Percentiles rank a stretch among this genome's conserved stretches.
Evolutionary conservation across 176 grass and related monocot genomes (phyloP).

Genomic region (Luzula sylvatica): DNA sequence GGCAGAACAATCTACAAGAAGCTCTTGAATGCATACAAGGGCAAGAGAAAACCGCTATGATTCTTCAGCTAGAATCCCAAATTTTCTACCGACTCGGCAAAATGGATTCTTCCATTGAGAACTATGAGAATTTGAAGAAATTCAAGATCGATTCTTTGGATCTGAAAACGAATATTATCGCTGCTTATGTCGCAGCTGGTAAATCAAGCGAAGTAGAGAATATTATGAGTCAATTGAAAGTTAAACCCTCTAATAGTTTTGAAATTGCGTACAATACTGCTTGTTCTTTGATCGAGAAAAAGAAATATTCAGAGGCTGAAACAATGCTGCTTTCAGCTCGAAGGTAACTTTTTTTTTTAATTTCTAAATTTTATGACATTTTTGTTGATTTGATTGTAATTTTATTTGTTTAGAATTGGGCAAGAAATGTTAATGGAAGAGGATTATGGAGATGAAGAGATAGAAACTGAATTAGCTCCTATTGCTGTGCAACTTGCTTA

Average conservation of each 20-base stretch:
- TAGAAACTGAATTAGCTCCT: conserved; percentile 75
- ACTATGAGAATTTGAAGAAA: conserved; percentile 79
- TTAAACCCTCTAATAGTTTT: conserved; percentile 65
- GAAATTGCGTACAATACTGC: conserved; percentile 91
- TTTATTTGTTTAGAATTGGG: conserved; percentile 47
- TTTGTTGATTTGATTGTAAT: conserved; percentile 4
- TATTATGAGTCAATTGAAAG: conserved; percentile 58
- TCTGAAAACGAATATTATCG: conserved; percentile 80
- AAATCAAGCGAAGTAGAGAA: conserved; percentile 66
- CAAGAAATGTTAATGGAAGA: conserved; percentile 79
- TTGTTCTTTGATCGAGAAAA: conserved; percentile 79
- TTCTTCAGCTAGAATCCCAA: conserved; percentile 88
- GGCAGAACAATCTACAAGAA: conserved; percentile 85
- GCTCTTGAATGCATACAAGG: conserved; percentile 50
- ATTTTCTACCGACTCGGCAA: conserved; percentile 77
- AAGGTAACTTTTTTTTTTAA: conserved; percentile 31
- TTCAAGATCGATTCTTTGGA: conserved; percentile 74
- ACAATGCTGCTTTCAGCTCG: conserved; percentile 66
- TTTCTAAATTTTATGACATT: neutral
- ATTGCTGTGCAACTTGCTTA: conserved; percentile 76
- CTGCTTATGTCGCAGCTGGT: conserved; percentile 70
- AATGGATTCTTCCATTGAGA: conserved; percentile 80
- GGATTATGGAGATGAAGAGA: conserved; percentile 53
- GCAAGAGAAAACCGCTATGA: conserved; percentile 45
- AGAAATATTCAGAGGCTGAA: conserved; percentile 79